Percentiles rank a stretch among this genome's conserved stretches.
Evolutionary conservation across 257 asterid species (phyloP).

Genomic region (Petrea volubilis): DNA sequence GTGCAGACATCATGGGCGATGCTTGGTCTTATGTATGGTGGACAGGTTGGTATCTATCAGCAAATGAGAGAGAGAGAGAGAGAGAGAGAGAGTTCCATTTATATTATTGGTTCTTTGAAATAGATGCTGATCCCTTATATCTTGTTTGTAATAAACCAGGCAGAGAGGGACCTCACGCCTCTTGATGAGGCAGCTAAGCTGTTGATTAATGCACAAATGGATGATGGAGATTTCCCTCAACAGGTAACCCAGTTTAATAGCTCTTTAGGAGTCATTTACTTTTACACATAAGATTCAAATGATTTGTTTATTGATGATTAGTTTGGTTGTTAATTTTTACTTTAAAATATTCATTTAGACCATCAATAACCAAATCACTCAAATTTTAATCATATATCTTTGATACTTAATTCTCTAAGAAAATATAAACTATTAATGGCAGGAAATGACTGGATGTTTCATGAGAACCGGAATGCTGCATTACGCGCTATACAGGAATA

Average conservation of each 20-base stretch:
- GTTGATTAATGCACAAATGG: conserved; percentile 73
- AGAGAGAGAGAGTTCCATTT: too few species aligned
- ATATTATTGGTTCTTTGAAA: neutral
- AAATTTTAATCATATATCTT: neutral
- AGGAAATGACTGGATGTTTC: conserved; percentile 74
- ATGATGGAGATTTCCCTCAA: conserved; percentile 84
- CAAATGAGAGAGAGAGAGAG: too few species aligned
- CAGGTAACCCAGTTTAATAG: conserved; percentile 37
- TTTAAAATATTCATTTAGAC: too few species aligned
- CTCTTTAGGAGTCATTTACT: neutral
- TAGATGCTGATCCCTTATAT: neutral
- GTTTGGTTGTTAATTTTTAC: too few species aligned
- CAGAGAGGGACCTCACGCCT: conserved; percentile 68
- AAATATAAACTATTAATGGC: neutral
- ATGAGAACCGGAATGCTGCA: conserved; percentile 82
- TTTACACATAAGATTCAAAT: too few species aligned
- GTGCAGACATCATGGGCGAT: conserved; percentile 91
- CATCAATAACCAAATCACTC: too few species aligned
- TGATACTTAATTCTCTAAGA: neutral
- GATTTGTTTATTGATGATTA: too few species aligned
- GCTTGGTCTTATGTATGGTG: conserved; percentile 73
- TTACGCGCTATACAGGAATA: conserved; percentile 60
- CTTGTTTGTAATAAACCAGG: conserved; percentile 30
- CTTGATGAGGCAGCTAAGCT: conserved; percentile 73
- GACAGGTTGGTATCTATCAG: conserved; percentile 72